Conservation (phyloP, 2,329 filamentous ascomycete species). For the Colletotrichum musae region DNA sequence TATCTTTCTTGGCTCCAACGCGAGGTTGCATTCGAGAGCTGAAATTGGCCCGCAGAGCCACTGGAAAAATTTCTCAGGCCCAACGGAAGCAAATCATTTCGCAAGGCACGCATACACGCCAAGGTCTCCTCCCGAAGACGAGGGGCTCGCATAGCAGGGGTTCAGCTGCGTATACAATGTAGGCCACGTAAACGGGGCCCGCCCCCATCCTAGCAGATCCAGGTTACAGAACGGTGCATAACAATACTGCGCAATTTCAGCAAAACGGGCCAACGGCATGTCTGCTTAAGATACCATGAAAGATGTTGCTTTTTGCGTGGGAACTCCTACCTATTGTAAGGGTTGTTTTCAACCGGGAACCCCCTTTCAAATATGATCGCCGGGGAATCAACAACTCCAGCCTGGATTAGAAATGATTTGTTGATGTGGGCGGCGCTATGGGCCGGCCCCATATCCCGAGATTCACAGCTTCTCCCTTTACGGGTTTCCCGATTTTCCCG, state of each 20-base stretch:
- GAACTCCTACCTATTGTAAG: too few species aligned
- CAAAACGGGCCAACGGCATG: not conserved
- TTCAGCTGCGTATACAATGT: not conserved
- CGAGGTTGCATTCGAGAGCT: constrained; percentile 4
- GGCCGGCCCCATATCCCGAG: constrained; percentile 33
- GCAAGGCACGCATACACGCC: not conserved
- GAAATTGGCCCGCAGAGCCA: not conserved
- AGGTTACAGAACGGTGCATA: constrained; percentile 4
- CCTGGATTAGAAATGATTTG: not conserved
- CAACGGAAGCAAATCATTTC: constrained; percentile 14
- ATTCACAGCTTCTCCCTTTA: not conserved
- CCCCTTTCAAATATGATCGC: too few species aligned
- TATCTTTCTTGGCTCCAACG: constrained; percentile 6
- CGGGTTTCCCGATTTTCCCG: not conserved
- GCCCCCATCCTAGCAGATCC: not conserved
- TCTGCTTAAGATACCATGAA: not conserved
- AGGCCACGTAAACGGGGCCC: constrained; percentile 12
- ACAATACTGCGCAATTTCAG: constrained; percentile 1
- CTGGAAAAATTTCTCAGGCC: constrained; percentile 2
- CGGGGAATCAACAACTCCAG: too few species aligned
- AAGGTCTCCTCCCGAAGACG: constrained; percentile 8
- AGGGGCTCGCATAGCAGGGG: not conserved
- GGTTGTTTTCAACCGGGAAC: too few species aligned
- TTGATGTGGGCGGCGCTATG: constrained; percentile 10
- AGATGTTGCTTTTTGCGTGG: too few species aligned